phyloP scores from a whole-genome alignment of 805 yeast genomes.

The Wickerhamomyces queroliae region DNA sequence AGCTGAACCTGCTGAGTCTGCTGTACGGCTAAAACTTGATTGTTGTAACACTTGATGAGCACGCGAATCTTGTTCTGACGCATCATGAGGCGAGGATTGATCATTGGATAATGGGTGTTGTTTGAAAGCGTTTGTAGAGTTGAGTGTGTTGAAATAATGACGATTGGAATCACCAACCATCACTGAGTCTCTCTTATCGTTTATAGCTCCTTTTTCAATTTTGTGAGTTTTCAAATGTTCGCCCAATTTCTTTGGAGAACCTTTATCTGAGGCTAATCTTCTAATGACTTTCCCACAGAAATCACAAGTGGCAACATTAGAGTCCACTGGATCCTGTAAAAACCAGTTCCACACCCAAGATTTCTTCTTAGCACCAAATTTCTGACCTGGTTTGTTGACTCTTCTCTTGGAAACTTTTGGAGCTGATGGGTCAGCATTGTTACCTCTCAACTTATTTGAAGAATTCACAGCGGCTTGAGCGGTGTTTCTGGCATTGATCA shows the following conservation, averaged over 20 bases:
- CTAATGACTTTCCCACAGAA: constrained; percentile 43
- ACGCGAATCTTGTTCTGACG: constrained; percentile 1
- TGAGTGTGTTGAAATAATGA: constrained; percentile 26
- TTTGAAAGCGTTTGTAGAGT: constrained; percentile 11
- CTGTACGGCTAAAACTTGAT: neutral
- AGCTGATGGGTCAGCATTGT: neutral
- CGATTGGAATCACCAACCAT: constrained; percentile 32
- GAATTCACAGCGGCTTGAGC: constrained; percentile 3
- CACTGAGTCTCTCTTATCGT: constrained; percentile 34
- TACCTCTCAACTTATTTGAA: neutral
- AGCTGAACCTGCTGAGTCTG: neutral
- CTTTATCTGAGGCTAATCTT: constrained; percentile 46
- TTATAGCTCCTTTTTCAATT: constrained; percentile 33
- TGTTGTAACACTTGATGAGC: neutral
- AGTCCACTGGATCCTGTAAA: constrained; percentile 40
- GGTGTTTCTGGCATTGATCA: constrained; percentile 1
- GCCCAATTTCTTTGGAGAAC: constrained; percentile 52
- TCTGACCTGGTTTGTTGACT: constrained; percentile 45
- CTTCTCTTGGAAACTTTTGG: constrained; percentile 19
- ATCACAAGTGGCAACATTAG: constrained; percentile 49
- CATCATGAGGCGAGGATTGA: neutral
- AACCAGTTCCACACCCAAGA: constrained; percentile 66
- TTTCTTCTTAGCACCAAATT: constrained; percentile 54
- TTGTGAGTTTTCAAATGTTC: constrained; percentile 54
- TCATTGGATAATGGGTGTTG: constrained; percentile 6